A percentile compares a stretch with the other conserved stretches of the same genome.
phyloP scores from a whole-genome alignment of 257 asterid genomes.

The Ophiorrhiza pumila region DNA sequence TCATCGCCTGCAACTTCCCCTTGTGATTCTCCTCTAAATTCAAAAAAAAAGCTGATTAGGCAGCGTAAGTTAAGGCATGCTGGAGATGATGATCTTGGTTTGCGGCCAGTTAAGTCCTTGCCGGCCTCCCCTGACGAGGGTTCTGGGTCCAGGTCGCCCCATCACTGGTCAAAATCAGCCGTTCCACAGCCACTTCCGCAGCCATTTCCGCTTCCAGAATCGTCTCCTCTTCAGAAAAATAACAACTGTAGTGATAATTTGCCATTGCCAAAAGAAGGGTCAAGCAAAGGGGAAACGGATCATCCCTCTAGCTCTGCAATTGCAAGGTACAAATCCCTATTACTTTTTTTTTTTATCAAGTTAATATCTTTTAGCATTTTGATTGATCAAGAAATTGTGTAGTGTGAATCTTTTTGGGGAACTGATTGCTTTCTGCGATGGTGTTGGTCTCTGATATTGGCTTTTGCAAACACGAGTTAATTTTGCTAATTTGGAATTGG shows the following conservation, averaged over 20 bases:
- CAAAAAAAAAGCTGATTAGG: conserved; percentile 42
- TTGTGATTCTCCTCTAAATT: conserved; percentile 29
- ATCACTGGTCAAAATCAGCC: conserved; percentile 63
- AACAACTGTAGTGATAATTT: conserved; percentile 17
- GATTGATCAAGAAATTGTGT: not conserved
- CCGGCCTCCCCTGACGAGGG: conserved; percentile 54
- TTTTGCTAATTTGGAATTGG: not conserved
- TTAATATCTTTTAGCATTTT: not conserved
- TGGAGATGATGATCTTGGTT: conserved; percentile 50
- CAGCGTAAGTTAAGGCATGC: conserved; percentile 52
- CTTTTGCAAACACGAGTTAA: not conserved
- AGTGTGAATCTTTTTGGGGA: not conserved
- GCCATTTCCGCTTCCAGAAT: conserved; percentile 74
- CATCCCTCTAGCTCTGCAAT: conserved; percentile 19
- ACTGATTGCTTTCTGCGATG: not conserved
- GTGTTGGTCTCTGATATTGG: not conserved
- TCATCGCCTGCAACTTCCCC: conserved; percentile 27
- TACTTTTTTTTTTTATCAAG: not conserved
- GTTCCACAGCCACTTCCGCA: conserved; percentile 81
- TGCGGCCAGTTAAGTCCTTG: conserved; percentile 37
- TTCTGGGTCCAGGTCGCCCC: conserved; percentile 30
- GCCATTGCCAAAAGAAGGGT: conserved; percentile 18
- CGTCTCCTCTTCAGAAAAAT: conserved; percentile 19
- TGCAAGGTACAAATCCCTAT: conserved; percentile 29
- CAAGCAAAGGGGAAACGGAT: conserved; percentile 19